Percentiles rank a stretch among this genome's conserved stretches.
phyloP scores from a whole-genome alignment of 179 eudicot species.

The Camellia oleifera region DNA sequence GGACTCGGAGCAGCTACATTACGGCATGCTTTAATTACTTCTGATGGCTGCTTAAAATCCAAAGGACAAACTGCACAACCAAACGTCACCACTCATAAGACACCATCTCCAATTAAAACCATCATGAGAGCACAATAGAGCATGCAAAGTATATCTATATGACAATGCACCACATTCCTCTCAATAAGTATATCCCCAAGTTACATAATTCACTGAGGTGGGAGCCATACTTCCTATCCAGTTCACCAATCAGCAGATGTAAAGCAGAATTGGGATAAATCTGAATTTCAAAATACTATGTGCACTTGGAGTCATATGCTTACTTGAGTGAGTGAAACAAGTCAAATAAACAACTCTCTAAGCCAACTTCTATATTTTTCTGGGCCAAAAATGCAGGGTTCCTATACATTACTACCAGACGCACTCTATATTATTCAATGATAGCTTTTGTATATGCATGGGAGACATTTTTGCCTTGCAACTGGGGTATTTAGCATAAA shows the following conservation, averaged over 20 bases:
- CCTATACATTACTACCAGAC: no score
- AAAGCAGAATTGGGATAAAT: neutral
- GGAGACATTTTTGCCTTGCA: no score
- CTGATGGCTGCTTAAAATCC: slow-evolving; percentile 64
- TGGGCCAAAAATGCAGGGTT: no score
- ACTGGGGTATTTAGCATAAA: no score
- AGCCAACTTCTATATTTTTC: no score
- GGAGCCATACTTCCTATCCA: neutral
- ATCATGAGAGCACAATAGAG: neutral
- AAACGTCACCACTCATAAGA: neutral
- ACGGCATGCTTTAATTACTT: slow-evolving; percentile 78
- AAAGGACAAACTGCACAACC: slow-evolving; percentile 78
- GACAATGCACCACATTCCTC: neutral
- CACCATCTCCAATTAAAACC: neutral
- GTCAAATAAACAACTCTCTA: no score
- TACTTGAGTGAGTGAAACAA: neutral
- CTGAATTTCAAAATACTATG: no score
- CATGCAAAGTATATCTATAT: slow-evolving; percentile 39
- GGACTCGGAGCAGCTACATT: slow-evolving; percentile 84
- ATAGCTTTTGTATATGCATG: no score
- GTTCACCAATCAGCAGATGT: neutral
- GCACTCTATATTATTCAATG: no score
- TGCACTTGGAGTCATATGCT: neutral
- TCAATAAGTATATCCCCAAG: neutral
- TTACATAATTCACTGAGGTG: neutral